Base-by-base conservation (phyloP, 2,329 filamentous ascomycete species). In the Fusarium subglutinans region DNA sequence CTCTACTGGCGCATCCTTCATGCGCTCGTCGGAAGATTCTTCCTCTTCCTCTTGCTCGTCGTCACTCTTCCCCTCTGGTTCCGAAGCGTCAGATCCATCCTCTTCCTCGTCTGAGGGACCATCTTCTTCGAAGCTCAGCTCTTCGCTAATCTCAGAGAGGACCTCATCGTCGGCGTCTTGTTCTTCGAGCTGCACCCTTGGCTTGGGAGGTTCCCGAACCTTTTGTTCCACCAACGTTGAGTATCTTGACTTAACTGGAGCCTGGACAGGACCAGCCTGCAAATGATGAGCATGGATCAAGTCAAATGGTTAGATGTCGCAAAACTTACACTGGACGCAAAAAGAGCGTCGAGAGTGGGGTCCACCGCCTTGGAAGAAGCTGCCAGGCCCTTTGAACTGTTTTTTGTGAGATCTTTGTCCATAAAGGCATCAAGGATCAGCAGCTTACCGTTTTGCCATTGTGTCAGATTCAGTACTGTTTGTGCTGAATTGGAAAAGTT, bases 321-420 rank as follows among this genome's bases (percentile, higher is more conserved):
- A 63, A 51, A 67, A 88, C 91, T 84, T 88, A 94, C 92, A 86
- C 93, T 94, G 65, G 87, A 86, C 65, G 91, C 88, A 83, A 95
- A 95, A 44, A 95, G 87, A 70, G 91, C 90, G 78, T 91, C 87
- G 75, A 95, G 85, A 63, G 87, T 84, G 80, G 92, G 91, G 85
- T 95, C 92, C 69, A 94, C 86, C 68, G 87, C 86, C 81, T 89
- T 89, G 64, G 84, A 82, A 41, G 86, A 82, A 70, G 84, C 85
- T 58, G 81, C 74, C 69, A 90, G 76, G 64, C 78, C 76, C 51
- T 80, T 77, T 79, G 82, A 82, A 73, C 84, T 87, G 71, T 28
- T 57, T 66, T 43, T 37, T 60, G 55, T 78, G 54, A 77, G 74
- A 41, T 73, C 60, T 73, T 24, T 67, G 24, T 67, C 59, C 8